Evolutionary conservation across 2,329 filamentous ascomycete genomes (phyloP).

Genomic region (Trichophyton benhamiae): DNA sequence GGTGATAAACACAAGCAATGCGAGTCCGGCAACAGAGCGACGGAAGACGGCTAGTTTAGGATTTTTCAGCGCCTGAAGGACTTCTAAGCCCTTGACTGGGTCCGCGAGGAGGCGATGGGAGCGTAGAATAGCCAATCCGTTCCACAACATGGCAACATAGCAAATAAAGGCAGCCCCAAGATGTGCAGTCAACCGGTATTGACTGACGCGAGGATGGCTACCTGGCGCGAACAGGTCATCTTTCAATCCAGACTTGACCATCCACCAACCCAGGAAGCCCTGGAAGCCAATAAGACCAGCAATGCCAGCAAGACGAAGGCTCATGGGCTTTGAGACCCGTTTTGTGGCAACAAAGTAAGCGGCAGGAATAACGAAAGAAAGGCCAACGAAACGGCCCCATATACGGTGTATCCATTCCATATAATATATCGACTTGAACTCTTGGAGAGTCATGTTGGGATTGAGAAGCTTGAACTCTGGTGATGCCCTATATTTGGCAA

Average conservation of each 20-base stretch:
- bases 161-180: constrained; percentile 82
- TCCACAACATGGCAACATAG: constrained; percentile 88
- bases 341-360: constrained; percentile 75
- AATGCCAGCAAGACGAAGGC: constrained; percentile 66
- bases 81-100: constrained; percentile 49
- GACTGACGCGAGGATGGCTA: constrained; percentile 79
- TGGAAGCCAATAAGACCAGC: constrained; percentile 86
- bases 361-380: constrained; percentile 80
- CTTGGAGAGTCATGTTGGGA: constrained; percentile 77
- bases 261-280: constrained; percentile 96
- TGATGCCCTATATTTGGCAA: constrained; percentile 79
- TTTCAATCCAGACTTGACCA: constrained; percentile 93
- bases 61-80: constrained; percentile 50
- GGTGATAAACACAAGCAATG: constrained; percentile 69
- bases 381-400: constrained; percentile 83
- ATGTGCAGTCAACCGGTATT: constrained; percentile 85
- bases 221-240: constrained; percentile 91
- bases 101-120: constrained; percentile 58
- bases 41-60: constrained; percentile 63
- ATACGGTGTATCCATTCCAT: constrained; percentile 98
- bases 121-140: constrained; percentile 72
- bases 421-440: constrained; percentile 98
- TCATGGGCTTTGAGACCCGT: constrained; percentile 66
- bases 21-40: constrained; percentile 56
- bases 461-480: constrained; percentile 90